These are phyloP conservation scores for Blumeriella jaapii DNA, from an alignment of 2,329 filamentous ascomycete species.

Conservation along the genomic window DNA sequence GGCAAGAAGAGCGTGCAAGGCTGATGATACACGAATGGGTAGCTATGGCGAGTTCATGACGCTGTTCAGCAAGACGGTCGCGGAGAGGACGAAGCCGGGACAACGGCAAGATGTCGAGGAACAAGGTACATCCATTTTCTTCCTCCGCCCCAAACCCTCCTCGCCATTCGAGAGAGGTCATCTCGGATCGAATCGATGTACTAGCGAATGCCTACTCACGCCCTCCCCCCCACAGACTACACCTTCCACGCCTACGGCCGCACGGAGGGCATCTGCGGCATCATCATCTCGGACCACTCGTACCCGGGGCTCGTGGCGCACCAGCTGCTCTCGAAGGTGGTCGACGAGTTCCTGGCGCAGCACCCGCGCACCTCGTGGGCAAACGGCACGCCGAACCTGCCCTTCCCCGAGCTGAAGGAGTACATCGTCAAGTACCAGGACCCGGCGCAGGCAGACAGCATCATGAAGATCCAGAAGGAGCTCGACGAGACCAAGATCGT, in stretches of 20 bases:
- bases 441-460: conserved; percentile 78
- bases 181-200: too few species aligned
- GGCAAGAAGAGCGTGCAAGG: neutral
- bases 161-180: too few species aligned
- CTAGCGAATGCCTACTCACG: too few species aligned
- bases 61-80: conserved; percentile 76
- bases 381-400: conserved; percentile 39
- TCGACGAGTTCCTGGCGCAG: conserved; percentile 75
- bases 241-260: conserved; percentile 70
- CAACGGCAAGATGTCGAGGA: conserved; percentile 79
- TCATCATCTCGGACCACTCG: conserved; percentile 66
- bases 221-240: conserved; percentile 52
- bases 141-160: neutral
- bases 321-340: conserved; percentile 72
- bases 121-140: conserved; percentile 42
- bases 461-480: conserved; percentile 92
- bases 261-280: conserved; percentile 61
- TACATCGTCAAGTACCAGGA: conserved; percentile 58
- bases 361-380: conserved; percentile 61
- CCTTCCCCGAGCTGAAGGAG: conserved; percentile 65
- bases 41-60: conserved; percentile 60
- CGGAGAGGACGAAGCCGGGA: conserved; percentile 71
- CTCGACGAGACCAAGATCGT: conserved; percentile 96
- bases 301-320: conserved; percentile 74
- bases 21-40: conserved; percentile 1